These are phyloP conservation scores for Lotus japonicus DNA, from an alignment of 306 rosid species.

Conservation along the genomic window DNA sequence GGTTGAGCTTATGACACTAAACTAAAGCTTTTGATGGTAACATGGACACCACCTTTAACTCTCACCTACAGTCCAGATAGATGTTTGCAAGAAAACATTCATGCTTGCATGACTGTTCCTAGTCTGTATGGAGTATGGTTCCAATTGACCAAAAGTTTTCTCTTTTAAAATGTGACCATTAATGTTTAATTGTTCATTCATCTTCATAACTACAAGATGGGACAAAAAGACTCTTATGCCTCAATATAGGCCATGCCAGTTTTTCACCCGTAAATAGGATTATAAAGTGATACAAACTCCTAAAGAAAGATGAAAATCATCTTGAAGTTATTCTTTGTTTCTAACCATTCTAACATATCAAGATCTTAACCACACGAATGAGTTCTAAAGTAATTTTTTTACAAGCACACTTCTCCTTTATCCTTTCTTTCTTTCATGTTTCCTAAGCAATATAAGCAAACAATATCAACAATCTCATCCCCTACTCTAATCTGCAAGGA, in stretches of 20 bases:
- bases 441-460: not conserved
- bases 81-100: not conserved
- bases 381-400: too few relatives aligned
- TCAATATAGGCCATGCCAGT: conserved; percentile 1
- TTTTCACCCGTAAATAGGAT: not conserved
- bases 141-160: not conserved
- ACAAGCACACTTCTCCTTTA: not conserved
- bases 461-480: not conserved
- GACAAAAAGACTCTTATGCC: not conserved
- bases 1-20: conserved; percentile 1
- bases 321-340: too few relatives aligned
- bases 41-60: not conserved
- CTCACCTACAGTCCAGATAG: not conserved
- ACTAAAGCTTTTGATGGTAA: conserved; percentile 2
- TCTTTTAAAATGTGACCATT: not conserved
- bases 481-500: not conserved
- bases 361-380: too few relatives aligned
- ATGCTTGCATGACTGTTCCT: not conserved
- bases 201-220: not conserved
- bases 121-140: not conserved
- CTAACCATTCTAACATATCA: too few relatives aligned
- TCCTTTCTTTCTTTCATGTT: not conserved
- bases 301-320: too few relatives aligned
- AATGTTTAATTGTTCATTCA: not conserved
- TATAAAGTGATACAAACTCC: not conserved